phyloP scores from a whole-genome alignment of 345 rosid genomes.

The Eucalyptus dawsonii region DNA sequence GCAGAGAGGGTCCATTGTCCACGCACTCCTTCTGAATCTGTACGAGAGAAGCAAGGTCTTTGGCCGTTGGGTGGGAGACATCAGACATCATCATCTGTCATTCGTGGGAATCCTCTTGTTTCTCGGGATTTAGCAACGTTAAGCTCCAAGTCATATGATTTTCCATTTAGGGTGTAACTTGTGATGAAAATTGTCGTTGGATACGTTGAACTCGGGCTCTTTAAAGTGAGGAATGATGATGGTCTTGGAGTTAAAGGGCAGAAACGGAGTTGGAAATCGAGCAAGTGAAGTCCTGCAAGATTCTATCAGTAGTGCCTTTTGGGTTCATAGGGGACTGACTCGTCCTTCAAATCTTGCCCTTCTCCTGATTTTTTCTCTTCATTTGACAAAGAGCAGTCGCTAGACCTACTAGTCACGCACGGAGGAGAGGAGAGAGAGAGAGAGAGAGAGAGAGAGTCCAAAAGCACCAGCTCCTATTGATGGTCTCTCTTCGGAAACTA shows the following conservation, averaged over 20 bases:
- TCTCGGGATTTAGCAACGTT: background rate
- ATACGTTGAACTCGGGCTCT: background rate
- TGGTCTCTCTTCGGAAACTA: background rate
- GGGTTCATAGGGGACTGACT: background rate
- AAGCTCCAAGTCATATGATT: background rate
- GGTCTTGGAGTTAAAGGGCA: background rate
- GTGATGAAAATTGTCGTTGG: background rate
- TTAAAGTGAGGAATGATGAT: background rate
- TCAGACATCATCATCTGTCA: background rate
- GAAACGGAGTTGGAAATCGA: background rate
- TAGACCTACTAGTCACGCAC: background rate
- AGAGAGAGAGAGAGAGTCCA: background rate
- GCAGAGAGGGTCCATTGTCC: background rate
- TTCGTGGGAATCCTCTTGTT: background rate
- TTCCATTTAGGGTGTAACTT: background rate
- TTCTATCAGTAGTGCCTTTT: background rate
- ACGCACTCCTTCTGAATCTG: background rate
- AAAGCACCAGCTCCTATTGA: background rate
- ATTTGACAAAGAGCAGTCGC: background rate
- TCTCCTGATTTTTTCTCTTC: background rate
- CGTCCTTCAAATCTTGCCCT: background rate
- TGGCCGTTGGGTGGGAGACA: background rate
- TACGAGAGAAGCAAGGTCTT: background rate
- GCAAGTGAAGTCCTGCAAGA: background rate
- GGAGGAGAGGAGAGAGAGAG: background rate